Evolutionary conservation across 495 filamentous ascomycete genomes (phyloP).

Genomic region (Terfezia boudieri): DNA sequence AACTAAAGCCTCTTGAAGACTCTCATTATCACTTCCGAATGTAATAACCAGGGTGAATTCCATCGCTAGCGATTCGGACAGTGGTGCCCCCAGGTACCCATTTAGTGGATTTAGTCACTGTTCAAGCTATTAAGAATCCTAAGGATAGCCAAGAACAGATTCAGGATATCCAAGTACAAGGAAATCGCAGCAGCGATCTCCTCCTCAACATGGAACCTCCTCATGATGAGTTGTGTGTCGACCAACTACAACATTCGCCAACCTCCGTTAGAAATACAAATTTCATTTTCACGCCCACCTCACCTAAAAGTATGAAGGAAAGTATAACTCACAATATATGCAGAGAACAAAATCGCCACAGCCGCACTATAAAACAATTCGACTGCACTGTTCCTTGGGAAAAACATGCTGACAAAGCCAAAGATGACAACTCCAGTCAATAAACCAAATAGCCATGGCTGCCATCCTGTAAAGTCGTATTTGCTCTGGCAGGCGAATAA

Average conservation of each 20-base stretch:
- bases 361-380: constrained; percentile 70
- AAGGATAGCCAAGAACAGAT: constrained; percentile 57
- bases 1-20: too few species aligned
- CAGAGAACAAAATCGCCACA: constrained; percentile 70
- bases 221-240: constrained; percentile 86
- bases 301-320: too few species aligned
- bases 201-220: constrained; percentile 93
- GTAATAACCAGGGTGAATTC: too few species aligned
- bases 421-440: constrained; percentile 83
- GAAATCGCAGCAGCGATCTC: constrained; percentile 93
- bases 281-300: too few species aligned
- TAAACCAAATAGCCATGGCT: constrained; percentile 78
- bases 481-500: constrained; percentile 93
- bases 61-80: too few species aligned
- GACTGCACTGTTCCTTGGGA: constrained; percentile 51
- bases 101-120: constrained; percentile 7
- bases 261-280: too few species aligned
- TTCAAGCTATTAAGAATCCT: constrained; percentile 15
- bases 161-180: constrained; percentile 89
- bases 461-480: constrained; percentile 94
- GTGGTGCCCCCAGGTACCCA: too few species aligned
- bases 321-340: constrained; percentile 37
- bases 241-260: constrained; percentile 28
- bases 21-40: too few species aligned
- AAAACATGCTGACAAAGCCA: constrained; percentile 69